phyloP scores from a whole-genome alignment of 2,329 filamentous ascomycete genomes.

The Pseudogymnoascus sp. region DNA sequence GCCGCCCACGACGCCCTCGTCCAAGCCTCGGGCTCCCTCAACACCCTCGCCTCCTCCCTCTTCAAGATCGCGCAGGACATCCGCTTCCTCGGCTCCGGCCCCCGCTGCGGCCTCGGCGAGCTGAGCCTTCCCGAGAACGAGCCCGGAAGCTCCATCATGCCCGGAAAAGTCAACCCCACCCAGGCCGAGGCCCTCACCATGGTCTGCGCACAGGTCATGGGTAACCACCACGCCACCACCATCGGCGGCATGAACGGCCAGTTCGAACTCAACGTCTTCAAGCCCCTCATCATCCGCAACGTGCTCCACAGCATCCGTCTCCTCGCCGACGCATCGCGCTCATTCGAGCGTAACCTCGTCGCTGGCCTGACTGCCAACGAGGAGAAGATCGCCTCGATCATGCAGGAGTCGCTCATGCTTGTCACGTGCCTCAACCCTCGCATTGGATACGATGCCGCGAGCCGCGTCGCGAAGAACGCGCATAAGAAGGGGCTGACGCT shows the following conservation, averaged over 20 bases:
- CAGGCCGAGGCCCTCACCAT: constrained; percentile 98
- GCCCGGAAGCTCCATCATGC: constrained; percentile 97
- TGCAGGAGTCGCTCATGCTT: constrained; percentile 96
- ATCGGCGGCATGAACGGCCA: constrained; percentile 96
- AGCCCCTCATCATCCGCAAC: constrained; percentile 93
- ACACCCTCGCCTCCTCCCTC: constrained; percentile 83
- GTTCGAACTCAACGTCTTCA: constrained; percentile 99
- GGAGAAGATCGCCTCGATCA: constrained; percentile 77
- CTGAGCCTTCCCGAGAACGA: constrained; percentile 94
- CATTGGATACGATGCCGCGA: constrained; percentile 96
- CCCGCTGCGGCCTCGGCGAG: constrained; percentile 91
- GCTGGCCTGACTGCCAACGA: constrained; percentile 86
- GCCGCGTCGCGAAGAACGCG: constrained; percentile 95
- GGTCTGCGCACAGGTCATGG: constrained; percentile 96
- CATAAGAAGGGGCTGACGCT: constrained; percentile 96
- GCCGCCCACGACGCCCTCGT: constrained; percentile 94
- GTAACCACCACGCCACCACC: constrained; percentile 88
- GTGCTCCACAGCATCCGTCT: constrained; percentile 86
- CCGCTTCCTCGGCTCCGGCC: constrained; percentile 90
- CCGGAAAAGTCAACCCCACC: constrained; percentile 97
- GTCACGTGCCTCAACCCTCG: constrained; percentile 96
- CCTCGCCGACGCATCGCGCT: constrained; percentile 84
- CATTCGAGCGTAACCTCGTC: constrained; percentile 91
- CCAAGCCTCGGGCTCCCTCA: constrained; percentile 86
- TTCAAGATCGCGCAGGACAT: constrained; percentile 99